phyloP scores from a whole-genome alignment of 1,139 yeast genomes.

The Yamadazyma jaroonii region DNA sequence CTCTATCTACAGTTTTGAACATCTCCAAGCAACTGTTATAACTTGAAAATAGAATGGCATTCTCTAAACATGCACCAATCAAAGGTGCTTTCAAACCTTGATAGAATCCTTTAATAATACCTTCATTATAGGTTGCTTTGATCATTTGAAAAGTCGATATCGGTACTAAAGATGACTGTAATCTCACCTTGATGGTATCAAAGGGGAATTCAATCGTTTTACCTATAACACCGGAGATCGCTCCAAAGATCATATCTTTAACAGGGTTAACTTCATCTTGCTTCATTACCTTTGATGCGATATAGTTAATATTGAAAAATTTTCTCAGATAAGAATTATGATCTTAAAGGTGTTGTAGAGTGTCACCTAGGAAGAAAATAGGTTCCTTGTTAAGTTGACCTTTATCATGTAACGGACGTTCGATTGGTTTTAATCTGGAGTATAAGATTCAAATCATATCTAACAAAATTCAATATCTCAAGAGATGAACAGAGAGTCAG shows the following conservation, averaged over 20 bases:
- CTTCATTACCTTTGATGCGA: not conserved
- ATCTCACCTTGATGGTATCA: constrained; percentile 86
- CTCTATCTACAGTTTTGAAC: constrained; percentile 41
- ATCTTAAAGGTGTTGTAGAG: no score
- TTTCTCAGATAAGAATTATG: no score
- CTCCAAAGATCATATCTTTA: constrained; percentile 45
- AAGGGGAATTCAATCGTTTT: constrained; percentile 88
- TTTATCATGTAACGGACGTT: no score
- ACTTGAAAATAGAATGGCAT: constrained; percentile 55
- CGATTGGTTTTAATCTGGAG: no score
- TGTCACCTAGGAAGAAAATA: no score
- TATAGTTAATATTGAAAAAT: not conserved
- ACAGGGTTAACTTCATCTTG: constrained; percentile 19
- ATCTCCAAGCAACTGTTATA: constrained; percentile 65
- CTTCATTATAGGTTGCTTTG: constrained; percentile 64
- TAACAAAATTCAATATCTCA: not conserved
- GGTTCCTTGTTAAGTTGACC: no score
- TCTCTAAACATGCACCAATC: constrained; percentile 85
- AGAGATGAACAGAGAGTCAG: not conserved
- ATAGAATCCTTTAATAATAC: constrained; percentile 48
- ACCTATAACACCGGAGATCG: constrained; percentile 75
- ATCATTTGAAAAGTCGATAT: constrained; percentile 61
- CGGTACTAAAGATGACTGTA: constrained; percentile 58
- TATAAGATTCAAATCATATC: not conserved
- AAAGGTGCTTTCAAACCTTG: constrained; percentile 79